A percentile compares a stretch with the other conserved stretches of the same genome.
Conservation (phyloP, 305 asterid species). For the Euphrasia arctica region DNA sequence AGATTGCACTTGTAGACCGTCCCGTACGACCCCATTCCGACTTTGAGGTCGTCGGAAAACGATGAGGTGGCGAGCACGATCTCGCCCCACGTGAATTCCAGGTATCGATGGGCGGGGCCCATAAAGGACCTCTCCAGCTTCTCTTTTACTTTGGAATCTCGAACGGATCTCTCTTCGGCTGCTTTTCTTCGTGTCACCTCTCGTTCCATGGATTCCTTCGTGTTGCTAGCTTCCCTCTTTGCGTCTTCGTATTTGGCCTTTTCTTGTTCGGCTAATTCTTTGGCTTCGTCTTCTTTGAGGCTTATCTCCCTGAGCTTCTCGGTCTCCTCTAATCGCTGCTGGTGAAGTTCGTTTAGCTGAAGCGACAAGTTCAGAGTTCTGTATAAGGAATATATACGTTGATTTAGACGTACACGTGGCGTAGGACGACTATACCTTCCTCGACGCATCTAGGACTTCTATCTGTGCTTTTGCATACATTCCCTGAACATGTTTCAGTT, state of each 20-base stretch:
- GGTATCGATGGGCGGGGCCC: constrained; percentile 27
- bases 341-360: constrained; percentile 35
- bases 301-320: constrained; percentile 29
- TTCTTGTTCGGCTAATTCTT: constrained; percentile 31
- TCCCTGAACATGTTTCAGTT: constrained; percentile 26
- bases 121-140: constrained; percentile 25
- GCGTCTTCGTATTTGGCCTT: constrained; percentile 28
- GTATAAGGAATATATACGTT: too few relatives aligned
- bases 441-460: constrained; percentile 24
- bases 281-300: constrained; percentile 35
- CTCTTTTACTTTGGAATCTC: constrained; percentile 21
- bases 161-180: constrained; percentile 27
- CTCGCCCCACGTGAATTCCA: constrained; percentile 39
- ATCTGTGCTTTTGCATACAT: constrained; percentile 30
- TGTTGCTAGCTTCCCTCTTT: constrained; percentile 30
- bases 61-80: constrained; percentile 31
- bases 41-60: constrained; percentile 30
- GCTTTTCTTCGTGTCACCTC: constrained; percentile 25
- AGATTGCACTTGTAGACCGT: constrained; percentile 37
- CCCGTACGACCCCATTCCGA: constrained; percentile 45
- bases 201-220: constrained; percentile 27
- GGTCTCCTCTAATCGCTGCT: constrained; percentile 30
- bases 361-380: background rate
- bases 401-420: too few relatives aligned
- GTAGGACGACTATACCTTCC: constrained; percentile 18